Conservation (phyloP, 768 basidiomycete species). For the Tylopilus rubrobrunneus region DNA sequence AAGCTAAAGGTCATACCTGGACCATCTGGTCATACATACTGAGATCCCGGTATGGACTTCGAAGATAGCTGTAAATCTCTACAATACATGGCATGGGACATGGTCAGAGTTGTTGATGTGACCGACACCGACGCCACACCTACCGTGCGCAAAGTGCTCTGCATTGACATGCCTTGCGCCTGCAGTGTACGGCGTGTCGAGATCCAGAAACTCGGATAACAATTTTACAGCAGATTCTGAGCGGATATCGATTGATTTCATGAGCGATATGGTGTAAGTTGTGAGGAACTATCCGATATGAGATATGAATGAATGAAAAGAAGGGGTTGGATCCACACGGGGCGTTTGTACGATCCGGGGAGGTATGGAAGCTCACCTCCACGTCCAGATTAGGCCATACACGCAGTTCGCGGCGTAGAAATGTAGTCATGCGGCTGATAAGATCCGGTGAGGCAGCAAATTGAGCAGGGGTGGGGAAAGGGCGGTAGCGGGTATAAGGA, state of each 20-base stretch:
- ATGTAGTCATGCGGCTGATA: conserved; percentile 71
- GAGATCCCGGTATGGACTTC: conserved; percentile 86
- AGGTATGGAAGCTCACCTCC: conserved; percentile 50
- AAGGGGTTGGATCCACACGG: conserved; percentile 1
- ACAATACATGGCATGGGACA: not conserved
- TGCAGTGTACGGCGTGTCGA: conserved; percentile 55
- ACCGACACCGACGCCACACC: conserved; percentile 18
- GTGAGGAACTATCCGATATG: conserved; percentile 69
- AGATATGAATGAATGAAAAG: conserved; percentile 14
- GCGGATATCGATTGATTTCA: conserved; percentile 91
- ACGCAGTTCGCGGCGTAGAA: conserved; percentile 79
- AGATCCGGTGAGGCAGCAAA: conserved; percentile 75
- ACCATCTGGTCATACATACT: conserved; percentile 75
- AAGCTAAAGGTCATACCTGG: conserved; percentile 51
- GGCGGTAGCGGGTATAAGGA: conserved; percentile 78
- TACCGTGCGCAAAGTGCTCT: conserved; percentile 94
- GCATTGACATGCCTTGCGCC: conserved; percentile 65
- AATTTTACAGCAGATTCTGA: conserved; percentile 82
- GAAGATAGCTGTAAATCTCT: conserved; percentile 88
- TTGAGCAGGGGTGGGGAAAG: conserved; percentile 83
- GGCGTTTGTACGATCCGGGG: not conserved
- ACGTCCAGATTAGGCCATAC: conserved; percentile 91
- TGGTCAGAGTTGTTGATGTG: not conserved
- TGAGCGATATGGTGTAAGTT: conserved; percentile 81
- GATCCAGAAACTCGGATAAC: conserved; percentile 85